Percentiles rank a stretch among this genome's conserved stretches.
Conservation (phyloP, 2,329 filamentous ascomycete genomes). For the Fusarium protoensiforme region DNA sequence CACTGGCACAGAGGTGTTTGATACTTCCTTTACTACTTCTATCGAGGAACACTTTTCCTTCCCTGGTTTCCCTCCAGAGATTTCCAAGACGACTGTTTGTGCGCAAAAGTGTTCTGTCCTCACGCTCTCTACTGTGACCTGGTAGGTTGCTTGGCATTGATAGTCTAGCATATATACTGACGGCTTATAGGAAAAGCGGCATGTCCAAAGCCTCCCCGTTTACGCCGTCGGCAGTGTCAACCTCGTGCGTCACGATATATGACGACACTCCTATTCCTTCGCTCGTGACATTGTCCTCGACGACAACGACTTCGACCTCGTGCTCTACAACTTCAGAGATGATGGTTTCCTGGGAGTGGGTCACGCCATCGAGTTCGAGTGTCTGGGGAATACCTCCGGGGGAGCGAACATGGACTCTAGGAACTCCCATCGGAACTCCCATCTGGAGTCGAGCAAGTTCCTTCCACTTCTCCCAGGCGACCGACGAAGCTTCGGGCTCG, state of each 20-base stretch:
- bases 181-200: slow-evolving; percentile 13
- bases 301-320: slow-evolving; percentile 3
- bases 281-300: not conserved
- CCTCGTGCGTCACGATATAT: slow-evolving; percentile 36
- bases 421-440: not conserved
- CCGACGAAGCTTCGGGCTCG: slow-evolving; percentile 10
- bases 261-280: slow-evolving; percentile 2
- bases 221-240: slow-evolving; percentile 16
- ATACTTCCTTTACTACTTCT: not conserved
- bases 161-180: not conserved
- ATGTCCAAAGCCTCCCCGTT: slow-evolving; percentile 13
- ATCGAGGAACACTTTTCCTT: not conserved
- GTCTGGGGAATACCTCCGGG: slow-evolving; percentile 2
- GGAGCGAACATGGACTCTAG: not conserved
- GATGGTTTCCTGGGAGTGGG: slow-evolving; percentile 17
- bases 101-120: slow-evolving; percentile 30
- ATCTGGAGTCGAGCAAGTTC: not conserved
- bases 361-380: slow-evolving; percentile 3
- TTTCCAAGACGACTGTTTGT: slow-evolving; percentile 33
- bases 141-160: slow-evolving; percentile 17
- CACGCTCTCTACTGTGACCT: slow-evolving; percentile 33
- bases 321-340: slow-evolving; percentile 2
- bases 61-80: not conserved
- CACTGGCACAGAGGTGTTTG: slow-evolving; percentile 8
- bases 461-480: not conserved